Evolutionary conservation across 768 basidiomycete genomes (phyloP), one percentile per base, ranked within the genome.

Genomic region (Clitopilus passeckerianus): DNA sequence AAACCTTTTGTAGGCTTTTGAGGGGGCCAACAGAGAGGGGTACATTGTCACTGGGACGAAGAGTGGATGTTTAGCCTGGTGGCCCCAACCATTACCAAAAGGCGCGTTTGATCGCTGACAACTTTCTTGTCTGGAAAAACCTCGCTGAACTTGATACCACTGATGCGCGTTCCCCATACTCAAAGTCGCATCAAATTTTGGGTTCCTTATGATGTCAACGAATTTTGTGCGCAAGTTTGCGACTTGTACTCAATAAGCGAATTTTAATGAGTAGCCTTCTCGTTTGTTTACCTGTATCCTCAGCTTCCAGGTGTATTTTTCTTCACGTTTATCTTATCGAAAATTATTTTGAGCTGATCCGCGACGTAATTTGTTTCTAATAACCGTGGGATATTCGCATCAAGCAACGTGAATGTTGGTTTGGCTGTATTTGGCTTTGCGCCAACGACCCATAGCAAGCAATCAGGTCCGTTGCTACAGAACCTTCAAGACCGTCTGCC

Each of bases 41-140:
- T 77, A 75, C 62, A 74, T 87, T 53, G 67, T 87, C 10, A 85
- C 83, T 14, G 85, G 84, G 9, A 86, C 86, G 24, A 80, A 76
- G 64, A 66, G 75, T 16, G 86, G 86, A 1, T 70, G 75, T 34
- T 67, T 87, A 43, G 76, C 75, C 22, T 87, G 86, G 86, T 87
- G 85, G 85, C 75, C 77, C 20, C 75, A 76, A 59, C 80, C 79
- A 54, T 69, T 72, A 22, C 62, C 68, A 16, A 53, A 61, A 22
- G 24, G 66, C 68, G 57, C 14, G 63, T 57, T 18, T 54, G 34
- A 23, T 59, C 53, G 37, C 33, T 18, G 20, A 37, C 53, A 34
- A 20, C 46, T 18, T 50, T 15, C 12, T 41, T 41, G 12, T 18
- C 46, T 50, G 46, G 46, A 50, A 22, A 50, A 50, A 50, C 46